Evolutionary conservation across 2,329 filamentous ascomycete genomes (phyloP).

Genomic region (Lasiodiplodia citricola): DNA sequence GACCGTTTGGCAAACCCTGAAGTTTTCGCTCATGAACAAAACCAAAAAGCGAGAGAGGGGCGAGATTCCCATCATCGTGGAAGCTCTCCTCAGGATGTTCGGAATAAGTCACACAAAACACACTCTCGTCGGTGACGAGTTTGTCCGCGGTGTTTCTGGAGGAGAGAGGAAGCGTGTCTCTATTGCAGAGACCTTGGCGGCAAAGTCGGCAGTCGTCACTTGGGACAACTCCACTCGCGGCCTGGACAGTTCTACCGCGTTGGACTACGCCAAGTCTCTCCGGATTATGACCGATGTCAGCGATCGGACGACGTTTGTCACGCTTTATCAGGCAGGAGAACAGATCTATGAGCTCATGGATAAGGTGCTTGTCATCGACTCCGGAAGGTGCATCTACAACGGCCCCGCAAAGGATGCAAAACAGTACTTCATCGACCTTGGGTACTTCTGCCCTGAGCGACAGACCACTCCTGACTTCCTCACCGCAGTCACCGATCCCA

Average conservation of each 20-base stretch:
- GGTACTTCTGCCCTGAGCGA: conserved; percentile 63
- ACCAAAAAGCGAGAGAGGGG: conserved; percentile 69
- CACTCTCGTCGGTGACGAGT: conserved; percentile 77
- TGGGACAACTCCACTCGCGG: conserved; percentile 68
- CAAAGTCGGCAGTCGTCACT: conserved; percentile 72
- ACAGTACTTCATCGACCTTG: conserved; percentile 70
- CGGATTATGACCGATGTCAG: conserved; percentile 56
- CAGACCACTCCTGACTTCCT: conserved; percentile 80
- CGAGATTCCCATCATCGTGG: conserved; percentile 71
- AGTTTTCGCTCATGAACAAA: conserved; percentile 76
- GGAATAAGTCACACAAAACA: conserved; percentile 76
- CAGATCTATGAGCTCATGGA: conserved; percentile 77
- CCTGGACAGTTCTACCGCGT: conserved; percentile 47
- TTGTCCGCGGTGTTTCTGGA: conserved; percentile 74
- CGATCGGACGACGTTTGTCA: conserved; percentile 58
- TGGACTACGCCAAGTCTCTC: conserved; percentile 62
- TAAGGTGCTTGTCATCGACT: conserved; percentile 78
- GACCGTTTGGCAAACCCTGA: conserved; percentile 78
- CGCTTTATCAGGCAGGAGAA: conserved; percentile 72
- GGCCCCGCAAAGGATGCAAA: conserved; percentile 66
- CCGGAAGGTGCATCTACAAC: conserved; percentile 71
- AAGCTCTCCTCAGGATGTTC: conserved; percentile 76
- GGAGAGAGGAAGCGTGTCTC: conserved; percentile 82
- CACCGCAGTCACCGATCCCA: conserved; percentile 75
- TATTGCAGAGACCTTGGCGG: conserved; percentile 77